phyloP scores from a whole-genome alignment of 306 rosid species.

The Sesbania bispinosa region DNA sequence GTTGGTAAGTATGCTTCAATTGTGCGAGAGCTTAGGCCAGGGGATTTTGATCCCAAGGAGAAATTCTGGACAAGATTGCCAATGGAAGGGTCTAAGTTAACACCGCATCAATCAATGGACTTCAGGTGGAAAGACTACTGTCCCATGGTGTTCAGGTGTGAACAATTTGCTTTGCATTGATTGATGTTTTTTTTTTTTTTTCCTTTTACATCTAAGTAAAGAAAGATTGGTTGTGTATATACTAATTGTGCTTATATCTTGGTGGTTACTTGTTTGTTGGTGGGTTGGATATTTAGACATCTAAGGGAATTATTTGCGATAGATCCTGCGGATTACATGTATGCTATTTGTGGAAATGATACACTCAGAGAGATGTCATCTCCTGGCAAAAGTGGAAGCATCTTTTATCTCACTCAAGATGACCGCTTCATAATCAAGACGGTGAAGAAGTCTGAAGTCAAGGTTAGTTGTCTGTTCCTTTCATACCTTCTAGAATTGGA shows the following conservation, averaged over 20 bases:
- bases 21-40: conserved; percentile 39
- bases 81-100: conserved; percentile 44
- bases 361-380: conserved; percentile 56
- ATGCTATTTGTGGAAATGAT: conserved; percentile 50
- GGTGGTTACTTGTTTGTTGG: conserved; percentile 37
- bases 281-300: conserved; percentile 48
- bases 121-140: conserved; percentile 65
- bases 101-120: conserved; percentile 47
- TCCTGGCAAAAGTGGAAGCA: conserved; percentile 63
- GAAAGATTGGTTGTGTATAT: conserved; percentile 19
- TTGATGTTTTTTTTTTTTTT: neutral
- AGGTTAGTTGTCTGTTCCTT: conserved; percentile 37
- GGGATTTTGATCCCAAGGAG: conserved; percentile 56
- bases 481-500: neutral
- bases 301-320: conserved; percentile 66
- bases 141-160: conserved; percentile 62
- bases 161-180: neutral
- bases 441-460: conserved; percentile 60
- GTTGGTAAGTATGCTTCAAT: conserved; percentile 47
- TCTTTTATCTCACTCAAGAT: conserved; percentile 60
- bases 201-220: neutral
- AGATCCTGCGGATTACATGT: conserved; percentile 54
- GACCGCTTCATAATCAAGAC: conserved; percentile 55
- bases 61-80: conserved; percentile 62
- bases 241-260: conserved; percentile 35